phyloP scores from a whole-genome alignment of 78 protist genomes.

The Reticulomyxa filosa region DNA sequence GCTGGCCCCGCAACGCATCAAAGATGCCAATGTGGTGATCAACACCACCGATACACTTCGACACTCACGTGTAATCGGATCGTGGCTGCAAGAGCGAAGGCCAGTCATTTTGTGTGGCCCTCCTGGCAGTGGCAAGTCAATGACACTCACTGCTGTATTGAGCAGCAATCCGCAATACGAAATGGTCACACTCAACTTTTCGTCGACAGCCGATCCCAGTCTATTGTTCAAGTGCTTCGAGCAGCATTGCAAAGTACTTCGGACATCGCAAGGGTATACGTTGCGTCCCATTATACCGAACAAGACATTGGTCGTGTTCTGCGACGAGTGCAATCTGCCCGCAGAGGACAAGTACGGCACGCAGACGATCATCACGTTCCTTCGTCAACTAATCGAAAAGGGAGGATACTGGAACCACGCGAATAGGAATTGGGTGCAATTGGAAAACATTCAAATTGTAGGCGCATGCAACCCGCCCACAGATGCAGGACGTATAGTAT shows the following conservation, averaged over 20 bases:
- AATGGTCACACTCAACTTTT: slow-evolving; percentile 67
- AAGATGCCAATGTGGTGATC: slow-evolving; percentile 59
- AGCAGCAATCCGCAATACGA: slow-evolving; percentile 50
- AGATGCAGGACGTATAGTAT: slow-evolving; percentile 84
- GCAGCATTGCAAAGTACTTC: slow-evolving; percentile 43
- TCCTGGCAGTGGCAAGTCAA: slow-evolving; percentile 89
- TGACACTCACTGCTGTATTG: slow-evolving; percentile 65
- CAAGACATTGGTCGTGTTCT: slow-evolving; percentile 75
- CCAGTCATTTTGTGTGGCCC: slow-evolving; percentile 91
- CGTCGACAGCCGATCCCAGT: slow-evolving; percentile 60
- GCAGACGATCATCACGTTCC: slow-evolving; percentile 71
- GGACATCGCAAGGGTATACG: slow-evolving; percentile 48
- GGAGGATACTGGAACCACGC: slow-evolving; percentile 80
- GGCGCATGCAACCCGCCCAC: slow-evolving; percentile 96
- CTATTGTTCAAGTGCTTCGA: slow-evolving; percentile 52
- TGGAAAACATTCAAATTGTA: slow-evolving; percentile 68
- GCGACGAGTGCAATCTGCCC: slow-evolving; percentile 92
- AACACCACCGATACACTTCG: slow-evolving; percentile 89
- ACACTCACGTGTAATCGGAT: slow-evolving; percentile 60
- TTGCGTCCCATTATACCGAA: slow-evolving; percentile 23
- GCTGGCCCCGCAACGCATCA: slow-evolving; percentile 12
- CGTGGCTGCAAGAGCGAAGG: slow-evolving; percentile 57
- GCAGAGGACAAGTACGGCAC: slow-evolving; percentile 80
- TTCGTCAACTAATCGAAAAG: slow-evolving; percentile 72
- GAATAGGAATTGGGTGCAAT: slow-evolving; percentile 35